A percentile compares a stretch with the other conserved stretches of the same genome.
These are phyloP conservation scores for Fusarium xyrophilum DNA, from an alignment of 2,329 filamentous ascomycete genomes.

Conservation along the genomic window DNA sequence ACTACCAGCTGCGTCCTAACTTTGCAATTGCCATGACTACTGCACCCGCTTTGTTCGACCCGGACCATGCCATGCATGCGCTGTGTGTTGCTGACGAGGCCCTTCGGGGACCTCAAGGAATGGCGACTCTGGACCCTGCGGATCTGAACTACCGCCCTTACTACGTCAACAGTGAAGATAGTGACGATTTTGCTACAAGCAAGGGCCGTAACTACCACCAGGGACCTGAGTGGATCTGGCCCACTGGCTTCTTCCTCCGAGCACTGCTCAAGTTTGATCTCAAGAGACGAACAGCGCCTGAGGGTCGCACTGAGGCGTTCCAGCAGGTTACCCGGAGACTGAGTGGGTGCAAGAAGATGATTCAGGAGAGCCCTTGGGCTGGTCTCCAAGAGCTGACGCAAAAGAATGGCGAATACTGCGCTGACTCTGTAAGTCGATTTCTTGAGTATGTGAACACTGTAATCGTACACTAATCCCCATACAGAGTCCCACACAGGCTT, in stretches of 20 bases:
- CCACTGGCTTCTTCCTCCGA: conserved; percentile 91
- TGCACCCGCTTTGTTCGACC: conserved; percentile 84
- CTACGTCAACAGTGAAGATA: conserved; percentile 95
- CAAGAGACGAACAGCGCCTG: conserved; percentile 62
- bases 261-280: conserved; percentile 92
- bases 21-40: conserved; percentile 96
- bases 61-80: conserved; percentile 77
- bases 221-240: conserved; percentile 98
- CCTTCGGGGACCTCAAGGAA: conserved; percentile 86
- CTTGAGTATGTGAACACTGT: background rate
- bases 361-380: conserved; percentile 82
- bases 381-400: conserved; percentile 93
- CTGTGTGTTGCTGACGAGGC: conserved; percentile 80
- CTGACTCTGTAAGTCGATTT: conserved; percentile 75
- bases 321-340: conserved; percentile 91
- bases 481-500: conserved; percentile 91
- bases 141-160: conserved; percentile 94
- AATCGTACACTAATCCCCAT: conserved; percentile 14
- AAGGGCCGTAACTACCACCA: conserved; percentile 99
- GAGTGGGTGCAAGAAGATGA: conserved; percentile 82
- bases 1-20: conserved; percentile 95
- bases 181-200: conserved; percentile 84
- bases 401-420: conserved; percentile 81
- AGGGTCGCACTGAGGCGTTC: conserved; percentile 84
- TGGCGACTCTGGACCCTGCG: conserved; percentile 91